Conservation (phyloP, 345 rosid genomes). For the Brassica incana region DNA sequence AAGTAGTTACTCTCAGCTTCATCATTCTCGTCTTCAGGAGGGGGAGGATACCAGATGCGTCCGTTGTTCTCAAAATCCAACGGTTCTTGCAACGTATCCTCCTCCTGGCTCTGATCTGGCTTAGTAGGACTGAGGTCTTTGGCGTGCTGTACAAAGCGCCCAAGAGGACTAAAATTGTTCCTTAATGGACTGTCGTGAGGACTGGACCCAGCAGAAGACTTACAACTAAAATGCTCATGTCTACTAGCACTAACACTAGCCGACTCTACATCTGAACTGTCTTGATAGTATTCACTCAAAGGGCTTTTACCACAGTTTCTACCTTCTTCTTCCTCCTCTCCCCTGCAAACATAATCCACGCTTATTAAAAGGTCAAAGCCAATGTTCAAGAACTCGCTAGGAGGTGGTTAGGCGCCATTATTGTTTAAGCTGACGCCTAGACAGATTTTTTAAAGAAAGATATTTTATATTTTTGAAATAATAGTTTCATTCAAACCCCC, state of each 20-base stretch:
- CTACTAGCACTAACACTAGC: conserved; percentile 74
- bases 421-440: no score
- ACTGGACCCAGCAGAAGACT: conserved; percentile 75
- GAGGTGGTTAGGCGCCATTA: no score
- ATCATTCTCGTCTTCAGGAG: conserved; percentile 81
- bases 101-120: conserved; percentile 44
- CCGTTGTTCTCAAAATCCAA: conserved; percentile 89
- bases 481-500: no score
- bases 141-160: conserved; percentile 68
- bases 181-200: conserved; percentile 89
- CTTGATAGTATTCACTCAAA: conserved; percentile 62
- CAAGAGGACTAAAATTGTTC: conserved; percentile 81
- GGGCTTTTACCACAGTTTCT: conserved; percentile 63
- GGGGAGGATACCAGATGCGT: conserved; percentile 90
- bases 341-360: conserved; percentile 43
- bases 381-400: no score
- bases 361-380: no score
- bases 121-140: conserved; percentile 65
- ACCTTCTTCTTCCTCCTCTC: conserved; percentile 75
- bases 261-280: conserved; percentile 70
- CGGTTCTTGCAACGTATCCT: conserved; percentile 47
- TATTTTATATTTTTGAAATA: no score
- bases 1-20: conserved; percentile 72
- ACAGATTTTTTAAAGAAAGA: no score
- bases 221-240: conserved; percentile 64